Evolutionary conservation across 2,329 filamentous ascomycete species (phyloP).

Genomic region (Xylariomycetidae sp.): DNA sequence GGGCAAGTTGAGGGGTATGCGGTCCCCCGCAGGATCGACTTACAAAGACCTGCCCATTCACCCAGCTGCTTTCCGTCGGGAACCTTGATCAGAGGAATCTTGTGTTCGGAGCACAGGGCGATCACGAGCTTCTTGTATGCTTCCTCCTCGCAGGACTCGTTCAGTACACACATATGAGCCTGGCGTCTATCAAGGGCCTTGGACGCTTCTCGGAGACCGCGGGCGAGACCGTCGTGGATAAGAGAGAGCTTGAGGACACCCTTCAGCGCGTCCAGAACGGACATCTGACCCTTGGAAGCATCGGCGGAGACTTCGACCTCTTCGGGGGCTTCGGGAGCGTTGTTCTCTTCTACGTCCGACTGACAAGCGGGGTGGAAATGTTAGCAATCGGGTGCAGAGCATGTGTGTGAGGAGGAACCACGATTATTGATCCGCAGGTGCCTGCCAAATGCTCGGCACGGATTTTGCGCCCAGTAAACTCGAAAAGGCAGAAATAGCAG

Average conservation of each 20-base stretch:
- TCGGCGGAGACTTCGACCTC: conserved; percentile 97
- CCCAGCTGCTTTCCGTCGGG: conserved; percentile 99
- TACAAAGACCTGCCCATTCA: conserved; percentile 99
- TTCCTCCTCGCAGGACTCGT: conserved; percentile 99
- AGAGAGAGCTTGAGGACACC: conserved; percentile 97
- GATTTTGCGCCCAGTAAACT: no score
- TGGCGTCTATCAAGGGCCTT: conserved; percentile 98
- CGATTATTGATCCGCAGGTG: no score
- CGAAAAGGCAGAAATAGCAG: no score
- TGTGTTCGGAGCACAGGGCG: conserved; percentile 98
- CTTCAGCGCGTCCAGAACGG: conserved; percentile 96
- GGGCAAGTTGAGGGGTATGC: neutral
- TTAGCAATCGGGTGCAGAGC: no score
- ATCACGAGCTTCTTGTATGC: conserved; percentile 99
- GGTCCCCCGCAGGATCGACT: conserved; percentile 39
- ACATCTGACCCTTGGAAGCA: conserved; percentile 89
- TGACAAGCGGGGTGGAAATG: no score
- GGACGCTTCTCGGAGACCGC: conserved; percentile 95
- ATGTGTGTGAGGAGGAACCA: no score
- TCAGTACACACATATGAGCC: conserved; percentile 99
- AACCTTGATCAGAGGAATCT: conserved; percentile 99
- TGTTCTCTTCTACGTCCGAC: conserved; percentile 99
- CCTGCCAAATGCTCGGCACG: no score
- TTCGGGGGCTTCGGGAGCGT: conserved; percentile 73
- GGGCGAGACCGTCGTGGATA: conserved; percentile 99